These are phyloP conservation scores for Puccinia novopanici DNA, from an alignment of 1,284 basidiomycete genomes.

Conservation along the genomic window DNA sequence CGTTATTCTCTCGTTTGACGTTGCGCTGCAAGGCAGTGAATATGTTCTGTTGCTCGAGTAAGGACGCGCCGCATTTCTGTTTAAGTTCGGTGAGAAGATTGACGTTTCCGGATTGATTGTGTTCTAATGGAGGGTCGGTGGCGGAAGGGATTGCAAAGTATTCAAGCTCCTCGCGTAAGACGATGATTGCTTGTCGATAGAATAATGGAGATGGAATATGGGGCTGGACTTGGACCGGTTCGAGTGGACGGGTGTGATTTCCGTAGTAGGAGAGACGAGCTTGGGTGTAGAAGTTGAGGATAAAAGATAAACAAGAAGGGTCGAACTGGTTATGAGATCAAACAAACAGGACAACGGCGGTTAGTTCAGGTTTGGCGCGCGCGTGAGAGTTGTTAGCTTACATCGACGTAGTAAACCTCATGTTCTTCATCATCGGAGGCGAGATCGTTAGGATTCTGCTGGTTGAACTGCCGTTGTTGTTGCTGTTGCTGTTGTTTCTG, in stretches of 20 bases:
- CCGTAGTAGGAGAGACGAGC: slow-evolving; percentile 92
- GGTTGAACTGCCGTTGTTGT: slow-evolving; percentile 41
- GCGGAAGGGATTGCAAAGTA: slow-evolving; percentile 86
- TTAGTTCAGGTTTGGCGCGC: no score
- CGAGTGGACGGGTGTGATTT: slow-evolving; percentile 65
- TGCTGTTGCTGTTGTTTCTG: slow-evolving; percentile 69
- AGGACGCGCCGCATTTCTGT: slow-evolving; percentile 77
- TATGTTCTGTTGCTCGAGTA: slow-evolving; percentile 86
- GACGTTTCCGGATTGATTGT: slow-evolving; percentile 66
- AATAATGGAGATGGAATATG: slow-evolving; percentile 79
- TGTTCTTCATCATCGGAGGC: slow-evolving; percentile 61
- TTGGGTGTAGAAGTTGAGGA: slow-evolving; percentile 84
- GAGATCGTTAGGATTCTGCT: slow-evolving; percentile 69
- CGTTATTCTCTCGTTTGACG: slow-evolving; percentile 98
- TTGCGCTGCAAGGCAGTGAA: slow-evolving; percentile 98
- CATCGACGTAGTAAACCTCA: slow-evolving; percentile 48
- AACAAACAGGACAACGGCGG: neutral
- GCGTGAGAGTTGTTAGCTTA: neutral
- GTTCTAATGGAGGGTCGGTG: slow-evolving; percentile 62
- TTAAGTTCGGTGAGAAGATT: slow-evolving; percentile 81
- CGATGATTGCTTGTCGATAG: slow-evolving; percentile 96
- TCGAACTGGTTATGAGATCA: slow-evolving; percentile 72
- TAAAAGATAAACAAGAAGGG: slow-evolving; percentile 90
- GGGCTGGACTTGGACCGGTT: slow-evolving; percentile 61
- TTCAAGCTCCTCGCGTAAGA: slow-evolving; percentile 94